phyloP scores from a whole-genome alignment of 2,329 filamentous ascomycete genomes.

The Aureobasidium sp. region DNA sequence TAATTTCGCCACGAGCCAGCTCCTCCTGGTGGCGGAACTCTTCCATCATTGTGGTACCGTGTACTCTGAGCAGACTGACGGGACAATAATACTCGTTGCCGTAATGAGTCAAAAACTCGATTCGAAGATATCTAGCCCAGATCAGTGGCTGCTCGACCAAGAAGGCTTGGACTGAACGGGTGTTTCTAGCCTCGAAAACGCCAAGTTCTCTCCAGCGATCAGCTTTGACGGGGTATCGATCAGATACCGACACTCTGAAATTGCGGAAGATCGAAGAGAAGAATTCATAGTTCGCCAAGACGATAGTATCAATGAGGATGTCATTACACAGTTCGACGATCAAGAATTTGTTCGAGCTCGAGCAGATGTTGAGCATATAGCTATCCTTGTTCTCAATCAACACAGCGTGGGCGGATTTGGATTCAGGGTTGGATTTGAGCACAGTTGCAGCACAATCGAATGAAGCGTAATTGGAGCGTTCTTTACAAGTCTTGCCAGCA shows the following conservation, averaged over 20 bases:
- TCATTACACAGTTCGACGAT: conserved; percentile 89
- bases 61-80: conserved; percentile 79
- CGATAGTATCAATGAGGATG: conserved; percentile 83
- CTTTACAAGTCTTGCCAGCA: conserved; percentile 94
- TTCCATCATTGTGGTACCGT: conserved; percentile 90
- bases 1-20: conserved; percentile 48
- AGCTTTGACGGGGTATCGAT: conserved; percentile 84
- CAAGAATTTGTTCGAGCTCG: conserved; percentile 80
- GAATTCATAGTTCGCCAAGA: conserved; percentile 98
- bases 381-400: conserved; percentile 96
- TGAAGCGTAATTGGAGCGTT: conserved; percentile 93
- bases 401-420: conserved; percentile 81
- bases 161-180: conserved; percentile 89
- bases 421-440: conserved; percentile 78
- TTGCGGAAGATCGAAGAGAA: conserved; percentile 94
- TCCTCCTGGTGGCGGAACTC: conserved; percentile 87
- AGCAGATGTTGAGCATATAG: conserved; percentile 94
- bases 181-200: conserved; percentile 84
- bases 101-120: conserved; percentile 90
- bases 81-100: conserved; percentile 97
- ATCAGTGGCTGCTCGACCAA: conserved; percentile 90
- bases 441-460: conserved; percentile 95
- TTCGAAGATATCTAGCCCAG: conserved; percentile 85
- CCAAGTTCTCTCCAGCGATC: conserved; percentile 90
- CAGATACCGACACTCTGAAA: conserved; percentile 86